Conservation (phyloP, 2,329 filamentous ascomycete species). For the Fusarium brachygibbosum region DNA sequence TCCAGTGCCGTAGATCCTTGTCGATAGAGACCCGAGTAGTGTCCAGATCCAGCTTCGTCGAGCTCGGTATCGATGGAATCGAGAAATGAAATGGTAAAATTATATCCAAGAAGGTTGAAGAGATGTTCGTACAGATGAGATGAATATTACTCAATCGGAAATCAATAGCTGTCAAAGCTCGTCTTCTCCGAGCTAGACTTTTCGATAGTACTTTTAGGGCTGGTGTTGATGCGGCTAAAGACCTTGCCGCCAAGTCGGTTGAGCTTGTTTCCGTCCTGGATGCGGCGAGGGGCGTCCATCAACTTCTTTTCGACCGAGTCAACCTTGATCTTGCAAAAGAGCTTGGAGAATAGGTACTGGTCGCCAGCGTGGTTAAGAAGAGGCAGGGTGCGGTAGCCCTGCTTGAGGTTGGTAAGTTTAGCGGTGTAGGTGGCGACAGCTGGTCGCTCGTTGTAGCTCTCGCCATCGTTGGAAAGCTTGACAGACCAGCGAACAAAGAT, state of each 20-base stretch:
- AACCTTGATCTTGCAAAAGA: conserved; percentile 89
- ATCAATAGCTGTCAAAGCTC: conserved; percentile 59
- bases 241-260: conserved; percentile 70
- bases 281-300: conserved; percentile 62
- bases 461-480: conserved; percentile 84
- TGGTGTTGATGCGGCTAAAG: conserved; percentile 67
- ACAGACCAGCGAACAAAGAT: conserved; percentile 96
- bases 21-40: conserved; percentile 27
- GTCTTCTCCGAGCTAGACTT: conserved; percentile 64
- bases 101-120: conserved; percentile 46
- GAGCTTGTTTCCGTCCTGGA: conserved; percentile 64
- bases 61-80: conserved; percentile 39
- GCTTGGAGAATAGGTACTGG: conserved; percentile 92
- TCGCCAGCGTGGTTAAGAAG: conserved; percentile 90
- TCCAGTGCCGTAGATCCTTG: conserved; percentile 29
- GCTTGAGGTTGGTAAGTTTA: conserved; percentile 88
- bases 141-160: conserved; percentile 25
- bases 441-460: conserved; percentile 70
- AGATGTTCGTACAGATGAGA: conserved; percentile 41
- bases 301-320: conserved; percentile 69
- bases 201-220: conserved; percentile 66
- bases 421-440: conserved; percentile 91
- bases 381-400: conserved; percentile 93
- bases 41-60: conserved; percentile 27
- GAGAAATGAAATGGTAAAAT: conserved; percentile 38